Percentiles rank a stretch among this genome's conserved stretches.
These are phyloP conservation scores for Themeda triandra DNA, from an alignment of 176 grass and related monocot species.

Conservation along the genomic window DNA sequence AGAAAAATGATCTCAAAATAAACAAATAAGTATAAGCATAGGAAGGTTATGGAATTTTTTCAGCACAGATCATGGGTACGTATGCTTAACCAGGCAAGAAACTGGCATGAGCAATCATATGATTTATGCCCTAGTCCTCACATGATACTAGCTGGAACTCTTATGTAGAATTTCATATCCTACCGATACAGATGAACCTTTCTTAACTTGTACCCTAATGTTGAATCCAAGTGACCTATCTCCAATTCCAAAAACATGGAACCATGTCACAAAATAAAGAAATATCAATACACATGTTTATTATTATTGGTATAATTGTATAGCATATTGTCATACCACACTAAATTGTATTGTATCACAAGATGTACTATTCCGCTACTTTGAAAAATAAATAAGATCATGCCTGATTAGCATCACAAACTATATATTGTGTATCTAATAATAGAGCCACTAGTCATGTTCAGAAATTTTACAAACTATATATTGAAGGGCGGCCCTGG, in stretches of 20 bases:
- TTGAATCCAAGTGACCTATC: constrained; percentile 46
- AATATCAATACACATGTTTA: constrained; percentile 12
- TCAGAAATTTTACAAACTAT: too few relatives aligned
- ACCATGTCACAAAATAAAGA: constrained; percentile 35
- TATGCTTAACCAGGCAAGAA: not conserved
- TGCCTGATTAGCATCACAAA: not conserved
- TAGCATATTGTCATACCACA: not conserved
- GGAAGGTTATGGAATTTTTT: not conserved
- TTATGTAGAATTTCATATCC: constrained; percentile 20
- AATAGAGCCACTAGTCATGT: not conserved
- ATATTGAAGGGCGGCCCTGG: too few relatives aligned
- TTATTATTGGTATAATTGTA: not conserved
- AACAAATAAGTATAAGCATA: not conserved
- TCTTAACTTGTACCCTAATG: constrained; percentile 79
- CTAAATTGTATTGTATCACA: not conserved
- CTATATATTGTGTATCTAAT: not conserved
- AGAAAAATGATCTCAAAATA: not conserved
- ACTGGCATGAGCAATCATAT: not conserved
- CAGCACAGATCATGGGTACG: not conserved
- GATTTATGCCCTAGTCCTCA: not conserved
- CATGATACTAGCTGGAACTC: not conserved
- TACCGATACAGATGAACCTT: constrained; percentile 79
- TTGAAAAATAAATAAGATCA: not conserved
- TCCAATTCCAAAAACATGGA: constrained; percentile 76
- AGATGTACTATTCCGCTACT: not conserved